Percentiles rank a stretch among this genome's conserved stretches.
Conservation (phyloP, 768 basidiomycete genomes). For the Mycena sanguinolenta region DNA sequence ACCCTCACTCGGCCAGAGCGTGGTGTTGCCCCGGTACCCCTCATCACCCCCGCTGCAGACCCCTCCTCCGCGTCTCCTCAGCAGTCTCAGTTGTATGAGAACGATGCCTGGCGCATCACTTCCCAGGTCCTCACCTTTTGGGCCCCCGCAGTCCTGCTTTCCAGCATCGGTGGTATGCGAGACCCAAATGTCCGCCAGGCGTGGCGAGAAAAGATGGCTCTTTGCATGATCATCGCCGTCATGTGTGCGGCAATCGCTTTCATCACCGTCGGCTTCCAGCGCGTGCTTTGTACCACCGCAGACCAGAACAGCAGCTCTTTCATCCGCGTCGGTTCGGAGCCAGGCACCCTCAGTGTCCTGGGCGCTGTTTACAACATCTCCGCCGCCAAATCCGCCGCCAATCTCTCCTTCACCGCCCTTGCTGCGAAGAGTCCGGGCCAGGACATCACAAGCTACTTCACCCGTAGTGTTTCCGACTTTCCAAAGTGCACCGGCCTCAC, state of each 20-base stretch:
- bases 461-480: conserved; percentile 76
- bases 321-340: conserved; percentile 65
- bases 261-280: conserved; percentile 93
- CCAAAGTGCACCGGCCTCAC: conserved; percentile 71
- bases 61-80: conserved; percentile 52
- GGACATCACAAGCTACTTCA: conserved; percentile 92
- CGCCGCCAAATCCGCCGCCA: conserved; percentile 59
- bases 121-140: conserved; percentile 88
- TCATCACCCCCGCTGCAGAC: conserved; percentile 84
- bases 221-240: conserved; percentile 88
- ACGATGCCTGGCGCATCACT: conserved; percentile 84
- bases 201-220: conserved; percentile 97
- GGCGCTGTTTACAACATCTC: conserved; percentile 86
- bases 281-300: conserved; percentile 86
- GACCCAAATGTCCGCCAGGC: conserved; percentile 87
- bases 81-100: conserved; percentile 58
- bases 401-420: conserved; percentile 72
- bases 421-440: conserved; percentile 73
- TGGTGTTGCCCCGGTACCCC: conserved; percentile 91
- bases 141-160: conserved; percentile 86
- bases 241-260: conserved; percentile 90
- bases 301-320: conserved; percentile 59
- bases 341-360: conserved; percentile 79
- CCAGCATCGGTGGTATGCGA: conserved; percentile 82
- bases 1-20: conserved; percentile 97